phyloP scores from a whole-genome alignment of 495 filamentous ascomycete genomes.

The Penicillium pulvis region DNA sequence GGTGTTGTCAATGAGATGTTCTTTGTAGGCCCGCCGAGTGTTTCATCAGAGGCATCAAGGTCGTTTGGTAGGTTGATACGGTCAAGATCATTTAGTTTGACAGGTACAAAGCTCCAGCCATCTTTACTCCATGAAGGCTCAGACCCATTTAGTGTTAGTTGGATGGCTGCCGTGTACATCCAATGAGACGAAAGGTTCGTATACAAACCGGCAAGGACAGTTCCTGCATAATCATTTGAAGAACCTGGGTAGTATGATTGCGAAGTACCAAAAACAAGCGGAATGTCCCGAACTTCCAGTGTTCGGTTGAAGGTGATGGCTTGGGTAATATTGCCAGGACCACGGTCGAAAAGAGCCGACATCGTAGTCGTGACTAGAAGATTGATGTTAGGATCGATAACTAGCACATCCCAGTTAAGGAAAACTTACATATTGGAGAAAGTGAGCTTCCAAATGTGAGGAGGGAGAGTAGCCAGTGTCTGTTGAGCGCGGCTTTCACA shows the following conservation, averaged over 20 bases:
- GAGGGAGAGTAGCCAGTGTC: slow-evolving; percentile 35
- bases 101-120: slow-evolving; percentile 39
- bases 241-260: slow-evolving; percentile 10
- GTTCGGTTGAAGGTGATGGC: slow-evolving; percentile 16
- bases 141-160: slow-evolving; percentile 31
- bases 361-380: slow-evolving; percentile 39
- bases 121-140: slow-evolving; percentile 39
- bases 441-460: slow-evolving; percentile 32
- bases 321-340: slow-evolving; percentile 13
- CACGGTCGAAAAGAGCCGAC: slow-evolving; percentile 36
- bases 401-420: neutral
- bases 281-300: slow-evolving; percentile 23
- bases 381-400: neutral
- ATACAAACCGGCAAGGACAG: slow-evolving; percentile 14
- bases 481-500: slow-evolving; percentile 28
- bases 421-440: slow-evolving; percentile 36
- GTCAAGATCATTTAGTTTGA: slow-evolving; percentile 14
- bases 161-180: slow-evolving; percentile 37
- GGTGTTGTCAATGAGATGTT: slow-evolving; percentile 32
- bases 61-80: neutral
- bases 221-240: slow-evolving; percentile 11
- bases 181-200: slow-evolving; percentile 24
- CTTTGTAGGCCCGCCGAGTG: slow-evolving; percentile 2
- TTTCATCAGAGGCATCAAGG: slow-evolving; percentile 3
- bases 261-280: slow-evolving; percentile 11